Evolutionary conservation across 345 rosid genomes (phyloP), one percentile per base, ranked within the genome.

Genomic region (Erucastrum elatum): DNA sequence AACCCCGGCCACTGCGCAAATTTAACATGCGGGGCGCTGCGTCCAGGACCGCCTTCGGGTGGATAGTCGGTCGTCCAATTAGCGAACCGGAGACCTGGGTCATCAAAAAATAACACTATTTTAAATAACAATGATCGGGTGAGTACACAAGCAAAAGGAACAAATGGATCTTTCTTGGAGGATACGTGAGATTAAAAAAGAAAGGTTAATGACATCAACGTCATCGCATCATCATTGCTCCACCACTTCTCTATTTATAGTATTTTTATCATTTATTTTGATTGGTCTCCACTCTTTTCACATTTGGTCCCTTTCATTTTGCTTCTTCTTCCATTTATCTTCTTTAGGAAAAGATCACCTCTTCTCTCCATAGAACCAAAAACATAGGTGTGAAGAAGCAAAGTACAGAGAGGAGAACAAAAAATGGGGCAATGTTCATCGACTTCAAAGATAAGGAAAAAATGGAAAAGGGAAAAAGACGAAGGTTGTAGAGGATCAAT

Each of bases 401-500:
- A 16, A 66, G 77, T 66, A 67, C 26, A 68, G 44, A 44, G 31
- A 25, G 6, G 55, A 55, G 6, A 53, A 37, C 26, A 64, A 6
- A 1, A 83, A 3, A 83, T 83, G 84, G 86, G 84, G 0, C 81
- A 84, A 55, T 78, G 84, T 68, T 64, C 68, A 5, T 75, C 83
- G 21, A 68, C 78, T 21, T 74, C 51, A 41, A 74, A 39, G 71
- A 62, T 13, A 71, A 74, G 51, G 39, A 69, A 75, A 68, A 67
- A 69, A 51, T 66, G 76, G 15, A 74, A 53, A 55, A 59, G 55
- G 8, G 65, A 27, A 60, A 61, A 51, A 2, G 8, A 51, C 53
- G 67, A 30, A 65, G 25, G 65, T 41, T 76, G 46, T 51, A 66
- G 53, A 59, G 44, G 56, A 60, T 55, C 74, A 46, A 21, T 66